Percentiles rank a stretch among this genome's conserved stretches.
These are phyloP conservation scores for Fremontodendron californicum DNA, from an alignment of 345 rosid genomes.

Conservation along the genomic window DNA sequence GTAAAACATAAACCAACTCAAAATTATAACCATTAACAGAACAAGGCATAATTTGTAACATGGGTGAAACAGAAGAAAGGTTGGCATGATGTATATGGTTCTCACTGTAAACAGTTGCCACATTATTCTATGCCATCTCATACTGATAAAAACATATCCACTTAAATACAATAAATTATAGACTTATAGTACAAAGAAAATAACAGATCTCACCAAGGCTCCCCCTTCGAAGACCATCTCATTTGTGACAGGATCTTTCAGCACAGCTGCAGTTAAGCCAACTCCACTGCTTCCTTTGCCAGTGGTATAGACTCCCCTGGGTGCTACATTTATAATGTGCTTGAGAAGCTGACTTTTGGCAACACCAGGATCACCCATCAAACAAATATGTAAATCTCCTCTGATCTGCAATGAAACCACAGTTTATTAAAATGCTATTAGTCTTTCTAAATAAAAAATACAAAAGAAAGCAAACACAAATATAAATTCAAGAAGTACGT, in stretches of 20 bases:
- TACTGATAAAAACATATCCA: neutral
- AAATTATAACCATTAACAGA: conserved; percentile 7
- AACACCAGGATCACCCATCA: conserved; percentile 99
- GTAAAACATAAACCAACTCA: neutral
- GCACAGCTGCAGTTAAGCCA: conserved; percentile 98
- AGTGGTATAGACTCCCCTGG: conserved; percentile 91
- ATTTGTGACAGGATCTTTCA: conserved; percentile 91
- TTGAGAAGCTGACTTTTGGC: conserved; percentile 99
- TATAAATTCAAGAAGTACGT: too few species aligned
- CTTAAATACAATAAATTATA: neutral
- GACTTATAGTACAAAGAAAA: neutral
- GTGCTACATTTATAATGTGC: conserved; percentile 95
- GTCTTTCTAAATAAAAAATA: neutral
- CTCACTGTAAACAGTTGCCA: neutral
- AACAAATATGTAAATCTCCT: conserved; percentile 91
- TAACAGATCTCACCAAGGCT: conserved; percentile 66
- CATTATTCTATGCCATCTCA: neutral
- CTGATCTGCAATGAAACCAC: conserved; percentile 61
- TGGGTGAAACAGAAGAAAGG: neutral
- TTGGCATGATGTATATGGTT: neutral
- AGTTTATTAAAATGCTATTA: neutral
- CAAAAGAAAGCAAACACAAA: neutral
- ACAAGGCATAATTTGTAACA: conserved; percentile 9
- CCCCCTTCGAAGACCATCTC: conserved; percentile 99
- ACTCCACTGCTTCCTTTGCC: conserved; percentile 99